Base-by-base conservation (phyloP, 169 alveolate species). In the Plasmodium berghei region DNA sequence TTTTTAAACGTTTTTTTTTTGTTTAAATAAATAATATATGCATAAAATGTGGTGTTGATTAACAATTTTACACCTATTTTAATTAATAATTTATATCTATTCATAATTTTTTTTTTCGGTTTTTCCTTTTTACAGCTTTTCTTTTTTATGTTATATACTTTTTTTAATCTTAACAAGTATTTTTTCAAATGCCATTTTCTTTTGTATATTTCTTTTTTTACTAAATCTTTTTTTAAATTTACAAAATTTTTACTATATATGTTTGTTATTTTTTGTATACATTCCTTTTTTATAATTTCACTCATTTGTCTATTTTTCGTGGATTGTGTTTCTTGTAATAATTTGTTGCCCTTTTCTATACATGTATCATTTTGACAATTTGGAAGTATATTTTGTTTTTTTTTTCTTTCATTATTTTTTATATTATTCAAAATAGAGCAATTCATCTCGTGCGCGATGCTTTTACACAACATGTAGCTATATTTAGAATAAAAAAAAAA, bases 61-160 rank as follows among this genome's bases (percentile, higher is more conserved):
- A 80, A 46, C 54, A 80, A 66, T 64, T 80, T 80, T 10, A 80
- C 90, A 24, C 58, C 67, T 66, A 80, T 42, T 67, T 80, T 64
- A 26, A 80, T 22, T 66, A 80, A 54, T 48, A 80, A 6, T 26
- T 66, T 80, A 70, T 80, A 80, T 55, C 49, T 26, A 67, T 54
- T 64, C 34, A 67, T 48, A 10, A 10, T 22, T 42, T 75, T n/a
- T 66, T 73, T 8, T 46, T 20, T 12, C 59, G 24, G 26, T 20
- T n/a, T 48, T 26, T 58, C 52, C 6, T 73, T 24, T 73, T 0
- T 56, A 26, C 59, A 9, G 28, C 40, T 26, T 34, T 66, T 34
- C 52, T 48, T 59, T 56, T 67, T 42, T 55, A 52, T 56, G n/a
- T 18, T 9, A 18, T 34, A 24, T n/a, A 48, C 52, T 48, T 14